Conservation (phyloP, 1,284 basidiomycete genomes). For the Abortiporus biennis region DNA sequence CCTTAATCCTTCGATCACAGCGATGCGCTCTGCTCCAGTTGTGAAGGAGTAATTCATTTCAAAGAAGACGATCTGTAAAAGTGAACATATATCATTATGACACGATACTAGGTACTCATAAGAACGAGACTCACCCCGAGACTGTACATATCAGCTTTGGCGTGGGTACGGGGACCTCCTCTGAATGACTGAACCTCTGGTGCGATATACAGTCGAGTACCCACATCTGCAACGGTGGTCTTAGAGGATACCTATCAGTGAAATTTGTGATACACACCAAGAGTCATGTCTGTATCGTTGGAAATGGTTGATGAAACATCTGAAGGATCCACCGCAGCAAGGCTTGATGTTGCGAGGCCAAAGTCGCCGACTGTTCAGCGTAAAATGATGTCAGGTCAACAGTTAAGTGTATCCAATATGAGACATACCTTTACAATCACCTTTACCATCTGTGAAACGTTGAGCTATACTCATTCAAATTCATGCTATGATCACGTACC, state of each 20-base stretch:
- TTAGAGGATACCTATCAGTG: slow-evolving; percentile 6
- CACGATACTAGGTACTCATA: too few relatives aligned
- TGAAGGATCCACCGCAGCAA: slow-evolving; percentile 68
- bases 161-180: slow-evolving; percentile 62
- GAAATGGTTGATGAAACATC: slow-evolving; percentile 45
- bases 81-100: too few relatives aligned
- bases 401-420: slow-evolving; percentile 6
- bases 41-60: slow-evolving; percentile 92
- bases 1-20: slow-evolving; percentile 75
- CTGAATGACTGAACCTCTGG: slow-evolving; percentile 74
- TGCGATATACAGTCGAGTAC: slow-evolving; percentile 90
- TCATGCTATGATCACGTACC: too few relatives aligned
- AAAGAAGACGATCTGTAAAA: slow-evolving; percentile 88
- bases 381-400: too few relatives aligned
- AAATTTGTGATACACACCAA: slow-evolving; percentile 41
- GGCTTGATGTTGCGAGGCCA: slow-evolving; percentile 82
- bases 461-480: too few relatives aligned
- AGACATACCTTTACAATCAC: slow-evolving; percentile 76
- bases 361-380: slow-evolving; percentile 75
- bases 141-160: slow-evolving; percentile 94
- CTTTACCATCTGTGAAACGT: slow-evolving; percentile 73
- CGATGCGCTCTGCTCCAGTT: slow-evolving; percentile 85
- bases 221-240: slow-evolving; percentile 74
- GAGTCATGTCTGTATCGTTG: slow-evolving; percentile 64
- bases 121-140: slow-evolving; percentile 71